Evolutionary conservation across 225 moss, liverwort and hornwort species (phyloP), one percentile per base, ranked within the genome.

Genomic region (Polytrichum commune): DNA sequence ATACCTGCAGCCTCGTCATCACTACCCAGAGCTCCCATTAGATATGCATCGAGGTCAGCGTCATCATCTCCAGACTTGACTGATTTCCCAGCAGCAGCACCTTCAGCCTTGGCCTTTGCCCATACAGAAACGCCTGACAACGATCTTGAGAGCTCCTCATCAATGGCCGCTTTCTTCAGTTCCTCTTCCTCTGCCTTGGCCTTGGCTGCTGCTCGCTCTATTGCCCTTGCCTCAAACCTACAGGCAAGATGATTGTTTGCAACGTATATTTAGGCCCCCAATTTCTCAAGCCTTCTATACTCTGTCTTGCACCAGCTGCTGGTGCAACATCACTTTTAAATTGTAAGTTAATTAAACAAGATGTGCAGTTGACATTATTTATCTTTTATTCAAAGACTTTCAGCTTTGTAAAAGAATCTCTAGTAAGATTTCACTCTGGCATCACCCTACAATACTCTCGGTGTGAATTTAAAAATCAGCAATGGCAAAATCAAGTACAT

Each of bases 41-140:
- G 76, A 76, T 91, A 93, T 0, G 91, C 95, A 82, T 95, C 95
- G 24, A 95, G 85, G 76, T 95, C 95, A 63, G 89, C 79, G 66
- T 95, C 91, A 77, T 86, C 80, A 24, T 82, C 83, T 64, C 82
- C 89, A 30, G 87, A 68, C 58, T 84, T 80, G 27, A 72, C 70
- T 69, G 83, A 76, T 77, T 88, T 78, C 38, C 78, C 76, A 38
- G 72, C 58, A 75, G 77, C 72, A 60, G 81, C 56, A 58, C 69
- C 74, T 76, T 90, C 69, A 30, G 77, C 80, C 66, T 68, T 63
- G 63, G 79, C 54, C 30, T 75, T 79, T 29, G 32, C 38, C 19
- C 78, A 83, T 46, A 87, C 76, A 66, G 83, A 70, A 46, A 81
- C 67, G 55, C 85, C 76, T 65, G 81, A 79, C 61, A 85, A 55